Evolutionary conservation across 2,329 filamentous ascomycete genomes (phyloP).

Genomic region (Microascus cirrosus): DNA sequence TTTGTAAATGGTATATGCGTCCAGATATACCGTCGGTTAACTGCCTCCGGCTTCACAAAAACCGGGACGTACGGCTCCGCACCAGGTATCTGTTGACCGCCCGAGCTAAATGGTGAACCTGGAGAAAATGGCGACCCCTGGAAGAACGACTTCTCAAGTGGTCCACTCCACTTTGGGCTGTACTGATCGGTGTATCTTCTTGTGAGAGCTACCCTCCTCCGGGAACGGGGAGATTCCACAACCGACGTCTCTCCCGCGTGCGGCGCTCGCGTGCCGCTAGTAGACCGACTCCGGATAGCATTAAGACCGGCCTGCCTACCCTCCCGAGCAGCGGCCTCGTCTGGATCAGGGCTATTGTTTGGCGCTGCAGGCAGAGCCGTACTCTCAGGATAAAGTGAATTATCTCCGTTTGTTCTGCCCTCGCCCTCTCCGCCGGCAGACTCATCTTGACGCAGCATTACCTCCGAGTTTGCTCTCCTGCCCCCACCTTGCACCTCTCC

Average conservation of each 20-base stretch:
- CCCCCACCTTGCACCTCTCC: background rate
- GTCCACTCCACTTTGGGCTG: slow-evolving; percentile 2
- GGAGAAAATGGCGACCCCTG: background rate
- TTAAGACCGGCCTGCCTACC: background rate
- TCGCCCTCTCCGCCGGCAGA: background rate
- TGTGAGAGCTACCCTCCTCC: slow-evolving; percentile 1
- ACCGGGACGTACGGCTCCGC: slow-evolving; percentile 1
- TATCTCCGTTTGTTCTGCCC: background rate
- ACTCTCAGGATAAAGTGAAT: background rate
- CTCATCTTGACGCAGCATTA: background rate
- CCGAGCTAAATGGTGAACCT: background rate
- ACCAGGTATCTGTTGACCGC: background rate
- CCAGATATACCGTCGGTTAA: slow-evolving; percentile 34
- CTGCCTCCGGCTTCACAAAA: slow-evolving; percentile 2
- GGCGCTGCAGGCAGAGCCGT: background rate
- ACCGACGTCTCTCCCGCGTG: background rate
- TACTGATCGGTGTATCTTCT: slow-evolving; percentile 4
- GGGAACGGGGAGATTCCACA: background rate
- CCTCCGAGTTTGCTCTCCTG: slow-evolving; percentile 1
- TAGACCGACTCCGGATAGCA: background rate
- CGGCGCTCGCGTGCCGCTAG: background rate
- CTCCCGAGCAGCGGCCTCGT: background rate
- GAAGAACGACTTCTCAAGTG: slow-evolving; percentile 3
- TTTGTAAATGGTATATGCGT: slow-evolving; percentile 47
- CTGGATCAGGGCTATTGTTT: background rate